Evolutionary conservation across 1,284 basidiomycete genomes (phyloP).

Genomic region (Heterobasidion occidentale): DNA sequence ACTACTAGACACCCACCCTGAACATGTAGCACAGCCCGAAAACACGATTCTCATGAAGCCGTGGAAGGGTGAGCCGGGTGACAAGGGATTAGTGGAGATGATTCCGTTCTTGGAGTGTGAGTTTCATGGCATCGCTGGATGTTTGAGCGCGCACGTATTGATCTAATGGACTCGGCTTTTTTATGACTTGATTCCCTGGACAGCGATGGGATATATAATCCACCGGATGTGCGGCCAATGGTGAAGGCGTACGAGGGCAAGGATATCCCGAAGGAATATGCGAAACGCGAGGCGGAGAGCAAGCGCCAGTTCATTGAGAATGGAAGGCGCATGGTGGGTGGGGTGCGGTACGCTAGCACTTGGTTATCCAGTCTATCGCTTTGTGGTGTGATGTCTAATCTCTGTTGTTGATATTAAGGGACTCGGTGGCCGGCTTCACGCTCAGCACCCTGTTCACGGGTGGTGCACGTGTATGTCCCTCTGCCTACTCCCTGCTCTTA

Average conservation of each 20-base stretch:
- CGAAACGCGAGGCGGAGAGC: conserved; percentile 75
- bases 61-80: conserved; percentile 81
- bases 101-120: conserved; percentile 96
- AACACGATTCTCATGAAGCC: conserved; percentile 82
- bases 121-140: conserved; percentile 16
- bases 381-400: background rate
- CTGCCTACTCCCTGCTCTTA: conserved; percentile 3
- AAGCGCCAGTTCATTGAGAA: conserved; percentile 76
- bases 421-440: conserved; percentile 36
- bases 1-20: conserved; percentile 76
- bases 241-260: conserved; percentile 81
- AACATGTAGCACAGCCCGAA: conserved; percentile 81
- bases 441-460: conserved; percentile 57
- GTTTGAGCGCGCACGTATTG: background rate
- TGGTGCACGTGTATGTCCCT: conserved; percentile 24
- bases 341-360: conserved; percentile 20
- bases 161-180: background rate
- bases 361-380: background rate
- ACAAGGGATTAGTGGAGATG: conserved; percentile 80
- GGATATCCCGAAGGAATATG: conserved; percentile 86
- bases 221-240: conserved; percentile 82
- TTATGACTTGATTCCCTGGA: background rate
- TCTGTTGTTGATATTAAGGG: conserved; percentile 11
- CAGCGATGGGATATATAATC: conserved; percentile 87
- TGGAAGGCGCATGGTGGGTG: conserved; percentile 62